phyloP scores from a whole-genome alignment of 176 grass and related monocot genomes.

The Alopecurus myosuroides region DNA sequence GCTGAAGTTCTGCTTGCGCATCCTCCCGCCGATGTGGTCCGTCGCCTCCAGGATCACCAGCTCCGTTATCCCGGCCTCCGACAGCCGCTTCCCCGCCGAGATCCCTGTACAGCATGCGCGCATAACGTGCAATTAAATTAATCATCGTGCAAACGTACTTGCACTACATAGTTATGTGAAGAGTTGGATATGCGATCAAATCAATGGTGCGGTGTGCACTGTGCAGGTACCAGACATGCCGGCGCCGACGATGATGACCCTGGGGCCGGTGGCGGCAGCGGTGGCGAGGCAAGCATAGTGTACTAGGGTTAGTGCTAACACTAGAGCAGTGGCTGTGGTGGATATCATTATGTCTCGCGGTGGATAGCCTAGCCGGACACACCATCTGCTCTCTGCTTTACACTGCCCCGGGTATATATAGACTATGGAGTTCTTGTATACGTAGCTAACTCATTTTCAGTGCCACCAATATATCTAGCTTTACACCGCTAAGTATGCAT shows the following conservation, averaged over 20 bases:
- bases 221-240: constrained; percentile 30
- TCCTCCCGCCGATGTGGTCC: constrained; percentile 58
- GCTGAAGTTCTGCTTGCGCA: constrained; percentile 51
- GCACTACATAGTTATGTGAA: too few species aligned
- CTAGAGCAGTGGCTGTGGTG: background rate
- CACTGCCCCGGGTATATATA: background rate
- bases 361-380: background rate
- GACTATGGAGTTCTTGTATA: too few species aligned
- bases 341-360: background rate
- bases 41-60: constrained; percentile 73
- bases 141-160: too few species aligned
- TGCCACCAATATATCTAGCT: too few species aligned
- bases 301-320: background rate
- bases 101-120: constrained; percentile 31
- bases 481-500: too few species aligned
- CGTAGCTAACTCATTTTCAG: too few species aligned
- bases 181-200: too few species aligned
- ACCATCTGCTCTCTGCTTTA: background rate
- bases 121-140: background rate
- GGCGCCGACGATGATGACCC: constrained; percentile 41
- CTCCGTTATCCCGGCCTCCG: constrained; percentile 54
- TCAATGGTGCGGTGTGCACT: background rate
- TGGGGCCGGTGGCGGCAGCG: background rate
- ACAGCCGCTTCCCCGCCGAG: constrained; percentile 63
- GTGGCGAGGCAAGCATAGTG: background rate